phyloP scores from a whole-genome alignment of 352 stramenopile genomes.

The Vaucheria bursata region DNA sequence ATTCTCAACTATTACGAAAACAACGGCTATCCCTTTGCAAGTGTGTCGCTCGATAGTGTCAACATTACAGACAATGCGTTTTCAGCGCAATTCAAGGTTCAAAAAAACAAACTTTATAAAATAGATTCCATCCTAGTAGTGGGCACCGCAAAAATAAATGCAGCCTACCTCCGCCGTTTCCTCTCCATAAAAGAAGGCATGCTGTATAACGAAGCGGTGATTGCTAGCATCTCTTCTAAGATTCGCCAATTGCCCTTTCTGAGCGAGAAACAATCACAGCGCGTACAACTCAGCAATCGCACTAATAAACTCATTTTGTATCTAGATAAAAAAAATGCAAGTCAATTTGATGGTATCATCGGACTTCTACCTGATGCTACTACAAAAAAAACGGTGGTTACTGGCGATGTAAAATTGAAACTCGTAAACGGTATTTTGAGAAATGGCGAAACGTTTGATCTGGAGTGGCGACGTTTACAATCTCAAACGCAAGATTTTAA shows the following conservation, averaged over 20 bases:
- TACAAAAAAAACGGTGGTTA: constrained; percentile 3
- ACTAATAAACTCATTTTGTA: background rate
- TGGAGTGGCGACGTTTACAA: constrained; percentile 3
- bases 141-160: background rate
- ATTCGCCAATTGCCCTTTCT: background rate
- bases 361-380: background rate
- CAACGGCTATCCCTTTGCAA: background rate
- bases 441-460: background rate
- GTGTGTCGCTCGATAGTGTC: background rate
- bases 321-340: constrained; percentile 4
- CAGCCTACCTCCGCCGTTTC: background rate
- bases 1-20: background rate
- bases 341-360: background rate
- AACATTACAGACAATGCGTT: too few species aligned
- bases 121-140: background rate
- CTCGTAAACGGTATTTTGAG: background rate
- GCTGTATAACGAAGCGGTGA: background rate
- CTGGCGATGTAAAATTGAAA: constrained; percentile 4
- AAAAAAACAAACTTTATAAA: background rate
- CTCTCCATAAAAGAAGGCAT: background rate
- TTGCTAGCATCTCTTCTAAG: background rate
- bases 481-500: background rate
- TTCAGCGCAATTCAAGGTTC: too few species aligned
- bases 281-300: background rate
- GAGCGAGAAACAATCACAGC: background rate